Conservation (phyloP, 169 alveolate genomes). For the Plasmodium berghei region DNA sequence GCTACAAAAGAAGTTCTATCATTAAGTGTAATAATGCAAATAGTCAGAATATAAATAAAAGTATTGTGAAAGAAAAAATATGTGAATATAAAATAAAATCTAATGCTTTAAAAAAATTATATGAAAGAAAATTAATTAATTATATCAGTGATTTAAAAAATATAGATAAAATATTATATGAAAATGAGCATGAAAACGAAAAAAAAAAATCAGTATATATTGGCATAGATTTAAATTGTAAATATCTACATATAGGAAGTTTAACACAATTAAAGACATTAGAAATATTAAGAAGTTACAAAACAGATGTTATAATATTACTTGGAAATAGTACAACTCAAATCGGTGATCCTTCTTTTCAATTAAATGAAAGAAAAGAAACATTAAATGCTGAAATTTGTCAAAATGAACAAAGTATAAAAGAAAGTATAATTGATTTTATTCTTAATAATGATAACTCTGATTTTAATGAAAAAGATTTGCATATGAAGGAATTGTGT, state of each 20-base stretch:
- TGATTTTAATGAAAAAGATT: too few relatives aligned
- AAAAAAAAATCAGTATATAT: conserved; percentile 37
- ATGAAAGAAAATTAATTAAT: conserved; percentile 28
- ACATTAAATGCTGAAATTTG: conserved; percentile 26
- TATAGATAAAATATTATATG: conserved; percentile 16
- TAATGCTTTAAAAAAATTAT: conserved; percentile 34
- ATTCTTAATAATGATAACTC: conserved; percentile 37
- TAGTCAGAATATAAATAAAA: too few relatives aligned
- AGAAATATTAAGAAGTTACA: conserved; percentile 78
- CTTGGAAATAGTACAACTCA: conserved; percentile 87
- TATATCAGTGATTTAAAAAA: conserved; percentile 33
- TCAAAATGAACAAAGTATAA: conserved; percentile 27
- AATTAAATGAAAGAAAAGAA: conserved; percentile 49
- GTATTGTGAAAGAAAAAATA: background rate
- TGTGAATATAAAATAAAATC: conserved; percentile 31
- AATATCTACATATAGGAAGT: conserved; percentile 85
- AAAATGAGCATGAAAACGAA: conserved; percentile 11
- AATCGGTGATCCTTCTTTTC: conserved; percentile 89
- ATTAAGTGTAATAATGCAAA: too few relatives aligned
- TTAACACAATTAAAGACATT: conserved; percentile 83
- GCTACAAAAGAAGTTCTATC: conserved; percentile 9
- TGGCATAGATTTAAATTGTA: conserved; percentile 86
- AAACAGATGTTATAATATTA: conserved; percentile 81
- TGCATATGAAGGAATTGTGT: too few relatives aligned
- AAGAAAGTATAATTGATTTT: background rate